phyloP scores from a whole-genome alignment of 2,329 filamentous ascomycete genomes.

The Tolypocladium nubicola region DNA sequence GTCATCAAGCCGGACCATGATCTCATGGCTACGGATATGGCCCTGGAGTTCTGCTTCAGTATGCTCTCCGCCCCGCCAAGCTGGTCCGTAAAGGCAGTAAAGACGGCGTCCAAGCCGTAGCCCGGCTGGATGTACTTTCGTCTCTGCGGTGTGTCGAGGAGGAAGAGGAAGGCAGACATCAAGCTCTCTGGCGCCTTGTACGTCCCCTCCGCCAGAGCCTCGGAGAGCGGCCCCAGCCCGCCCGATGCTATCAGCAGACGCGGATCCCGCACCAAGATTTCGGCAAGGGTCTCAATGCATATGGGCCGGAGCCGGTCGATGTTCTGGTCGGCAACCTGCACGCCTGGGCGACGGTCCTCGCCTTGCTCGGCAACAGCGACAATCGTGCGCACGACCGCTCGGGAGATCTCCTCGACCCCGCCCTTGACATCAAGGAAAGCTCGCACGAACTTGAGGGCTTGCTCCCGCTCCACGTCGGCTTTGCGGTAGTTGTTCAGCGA shows the following conservation, averaged over 20 bases:
- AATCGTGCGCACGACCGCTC: slow-evolving; percentile 78
- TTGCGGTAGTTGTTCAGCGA: slow-evolving; percentile 94
- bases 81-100: slow-evolving; percentile 88
- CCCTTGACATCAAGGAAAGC: slow-evolving; percentile 94
- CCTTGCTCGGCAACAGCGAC: slow-evolving; percentile 82
- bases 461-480: slow-evolving; percentile 92
- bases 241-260: slow-evolving; percentile 71
- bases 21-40: slow-evolving; percentile 83
- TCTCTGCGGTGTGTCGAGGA: slow-evolving; percentile 74
- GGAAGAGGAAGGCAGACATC: slow-evolving; percentile 75
- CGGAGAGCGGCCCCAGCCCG: slow-evolving; percentile 78
- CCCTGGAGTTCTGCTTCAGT: slow-evolving; percentile 78
- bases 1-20: slow-evolving; percentile 90
- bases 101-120: slow-evolving; percentile 79
- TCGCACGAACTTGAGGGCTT: slow-evolving; percentile 91
- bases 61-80: slow-evolving; percentile 46
- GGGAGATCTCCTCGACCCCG: slow-evolving; percentile 77
- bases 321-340: slow-evolving; percentile 53
- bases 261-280: slow-evolving; percentile 82
- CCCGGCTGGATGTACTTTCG: slow-evolving; percentile 78
- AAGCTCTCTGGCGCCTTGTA: slow-evolving; percentile 91
- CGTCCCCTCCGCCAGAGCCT: slow-evolving; percentile 78
- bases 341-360: slow-evolving; percentile 78
- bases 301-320: slow-evolving; percentile 84
- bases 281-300: slow-evolving; percentile 83